Evolutionary conservation across 2,329 filamentous ascomycete genomes (phyloP), one percentile per base, ranked within the genome.

Genomic region (Akanthomyces dipterigenus): DNA sequence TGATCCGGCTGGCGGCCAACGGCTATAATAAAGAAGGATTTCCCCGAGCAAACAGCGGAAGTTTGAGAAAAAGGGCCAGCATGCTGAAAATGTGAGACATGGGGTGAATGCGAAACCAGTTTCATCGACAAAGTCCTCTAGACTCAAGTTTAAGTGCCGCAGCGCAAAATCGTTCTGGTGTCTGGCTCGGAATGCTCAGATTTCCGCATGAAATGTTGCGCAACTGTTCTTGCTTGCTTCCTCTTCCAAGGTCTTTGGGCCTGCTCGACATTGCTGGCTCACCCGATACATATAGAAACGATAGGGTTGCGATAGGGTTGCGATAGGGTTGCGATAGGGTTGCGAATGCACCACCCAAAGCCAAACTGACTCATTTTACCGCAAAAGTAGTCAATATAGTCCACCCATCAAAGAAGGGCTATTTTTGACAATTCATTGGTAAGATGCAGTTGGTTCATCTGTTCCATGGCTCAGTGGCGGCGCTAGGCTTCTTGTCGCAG

Each of bases 21-120:
- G 49, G 28, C 11, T 36, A 22, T 16, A 38, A 22, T 16, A 38
- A 36, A 8, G n/a, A 14, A 22, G 12, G 7, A 53, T 24, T 20
- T 26, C 31, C 46, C 28, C 16, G 28, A 5, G 31, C 34, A n/a
- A 51, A 22, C 20, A 14, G 34, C n/a, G 6, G 14, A 14, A 50
- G 48, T 22, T 34, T 50, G 16, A 50, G 26, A 26, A 42, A 8
- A 14, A 40, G n/a, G 26, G 11, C 11, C 11, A 2, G 16, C 12
- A 14, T 31, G 26, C 12, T 20, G 48, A 55, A 24, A 36, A 58
- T 34, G 36, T 22, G 55, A 58, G n/a, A 50, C 45, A 28, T 50
- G 55, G 45, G 55, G 55, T 16, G 45, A 58, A 42, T 22, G 18
- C 55, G 31, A 58, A 58, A 58, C 55, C 20, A 16, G 55, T 58